phyloP scores from a whole-genome alignment of 805 yeast species.

The Candida corydali region DNA sequence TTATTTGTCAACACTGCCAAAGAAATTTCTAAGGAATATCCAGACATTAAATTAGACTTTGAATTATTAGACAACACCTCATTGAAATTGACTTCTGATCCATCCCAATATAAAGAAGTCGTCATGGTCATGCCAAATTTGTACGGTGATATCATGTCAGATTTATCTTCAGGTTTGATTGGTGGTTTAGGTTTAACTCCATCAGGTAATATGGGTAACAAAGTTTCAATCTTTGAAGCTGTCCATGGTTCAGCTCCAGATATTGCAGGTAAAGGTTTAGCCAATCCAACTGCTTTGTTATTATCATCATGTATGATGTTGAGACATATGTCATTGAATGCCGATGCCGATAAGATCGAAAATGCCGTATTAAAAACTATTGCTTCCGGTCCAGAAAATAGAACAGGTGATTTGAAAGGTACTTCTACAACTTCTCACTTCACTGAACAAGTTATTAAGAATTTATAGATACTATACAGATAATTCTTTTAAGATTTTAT shows the following conservation, averaged over 20 bases:
- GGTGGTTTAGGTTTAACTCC: constrained; percentile 99
- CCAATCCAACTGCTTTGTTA: constrained; percentile 97
- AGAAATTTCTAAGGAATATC: constrained; percentile 87
- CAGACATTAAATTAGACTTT: constrained; percentile 75
- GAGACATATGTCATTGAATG: constrained; percentile 91
- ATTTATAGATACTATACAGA: constrained; percentile 37
- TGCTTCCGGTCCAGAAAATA: constrained; percentile 93
- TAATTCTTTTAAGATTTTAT: constrained; percentile 48
- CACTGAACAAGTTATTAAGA: constrained; percentile 85
- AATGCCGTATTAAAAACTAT: constrained; percentile 82
- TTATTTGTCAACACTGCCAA: constrained; percentile 88
- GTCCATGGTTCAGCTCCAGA: constrained; percentile 99
- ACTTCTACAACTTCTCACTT: constrained; percentile 82
- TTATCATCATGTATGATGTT: constrained; percentile 98
- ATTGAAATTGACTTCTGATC: constrained; percentile 84
- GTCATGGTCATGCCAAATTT: constrained; percentile 99
- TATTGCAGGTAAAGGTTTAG: constrained; percentile 97
- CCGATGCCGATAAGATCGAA: constrained; percentile 82
- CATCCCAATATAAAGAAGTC: constrained; percentile 76
- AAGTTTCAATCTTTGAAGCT: constrained; percentile 97
- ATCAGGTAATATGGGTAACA: constrained; percentile 98
- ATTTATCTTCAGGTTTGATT: constrained; percentile 93
- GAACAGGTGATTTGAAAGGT: constrained; percentile 97
- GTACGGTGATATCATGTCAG: constrained; percentile 99
- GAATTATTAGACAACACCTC: constrained; percentile 97